These are phyloP conservation scores for Parascedosporium putredinis DNA, from an alignment of 2,329 filamentous ascomycete species.

Conservation along the genomic window DNA sequence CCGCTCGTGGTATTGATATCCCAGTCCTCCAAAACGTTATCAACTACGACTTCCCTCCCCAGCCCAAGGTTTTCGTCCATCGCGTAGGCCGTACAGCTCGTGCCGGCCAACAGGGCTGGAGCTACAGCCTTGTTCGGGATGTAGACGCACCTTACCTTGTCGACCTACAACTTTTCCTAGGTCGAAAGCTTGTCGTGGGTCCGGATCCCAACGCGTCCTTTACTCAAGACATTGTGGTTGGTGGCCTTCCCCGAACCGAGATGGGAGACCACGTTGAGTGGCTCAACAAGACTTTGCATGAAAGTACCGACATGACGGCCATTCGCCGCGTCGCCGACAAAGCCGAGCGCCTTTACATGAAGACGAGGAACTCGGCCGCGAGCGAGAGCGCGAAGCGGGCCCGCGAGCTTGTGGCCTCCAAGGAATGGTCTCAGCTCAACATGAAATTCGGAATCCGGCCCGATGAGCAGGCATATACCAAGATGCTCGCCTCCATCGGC, in stretches of 20 bases:
- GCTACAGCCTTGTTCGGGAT: conserved; percentile 83
- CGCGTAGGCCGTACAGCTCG: conserved; percentile 91
- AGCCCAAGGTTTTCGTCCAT: conserved; percentile 94
- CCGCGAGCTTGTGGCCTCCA: conserved; percentile 62
- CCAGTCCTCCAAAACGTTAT: conserved; percentile 93
- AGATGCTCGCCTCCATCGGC: conserved; percentile 82
- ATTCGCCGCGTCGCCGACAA: conserved; percentile 69
- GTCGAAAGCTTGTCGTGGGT: conserved; percentile 71
- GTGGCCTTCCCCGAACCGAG: conserved; percentile 60
- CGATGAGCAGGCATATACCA: conserved; percentile 59
- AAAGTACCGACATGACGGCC: conserved; percentile 61
- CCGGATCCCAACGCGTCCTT: conserved; percentile 58
- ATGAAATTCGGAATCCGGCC: conserved; percentile 59
- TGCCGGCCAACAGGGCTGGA: conserved; percentile 88
- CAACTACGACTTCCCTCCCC: conserved; percentile 96
- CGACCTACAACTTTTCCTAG: conserved; percentile 88
- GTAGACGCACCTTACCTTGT: conserved; percentile 85
- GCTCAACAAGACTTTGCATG: conserved; percentile 66
- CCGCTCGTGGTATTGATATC: conserved; percentile 95
- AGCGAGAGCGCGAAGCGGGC: conserved; percentile 81
- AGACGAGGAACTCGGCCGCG: conserved; percentile 82
- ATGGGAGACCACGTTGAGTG: conserved; percentile 73
- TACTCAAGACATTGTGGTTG: conserved; percentile 74
- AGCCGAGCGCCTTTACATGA: conserved; percentile 86
- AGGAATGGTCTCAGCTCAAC: conserved; percentile 65